A percentile compares a stretch with the other conserved stretches of the same genome.
Evolutionary conservation across 176 grass and related monocot species (phyloP).

Genomic region (Oryza nivara): DNA sequence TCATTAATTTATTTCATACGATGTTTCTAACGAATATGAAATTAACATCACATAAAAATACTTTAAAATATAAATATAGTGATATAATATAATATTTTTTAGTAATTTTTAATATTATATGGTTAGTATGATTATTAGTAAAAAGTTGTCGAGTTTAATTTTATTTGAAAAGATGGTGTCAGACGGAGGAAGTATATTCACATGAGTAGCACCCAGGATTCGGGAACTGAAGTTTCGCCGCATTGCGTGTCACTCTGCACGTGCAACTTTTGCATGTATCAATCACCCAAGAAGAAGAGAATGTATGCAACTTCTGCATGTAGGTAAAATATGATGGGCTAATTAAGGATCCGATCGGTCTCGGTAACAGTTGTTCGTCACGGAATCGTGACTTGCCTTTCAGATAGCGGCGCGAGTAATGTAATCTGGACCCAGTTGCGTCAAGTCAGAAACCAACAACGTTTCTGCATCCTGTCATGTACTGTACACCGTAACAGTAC

Average conservation of each 20-base stretch:
- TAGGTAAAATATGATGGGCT: not conserved
- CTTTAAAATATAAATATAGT: too few relatives aligned
- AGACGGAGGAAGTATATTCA: too few relatives aligned
- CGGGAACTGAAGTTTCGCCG: not conserved
- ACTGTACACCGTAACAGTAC: not conserved
- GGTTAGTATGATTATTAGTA: too few relatives aligned
- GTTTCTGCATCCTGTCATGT: not conserved
- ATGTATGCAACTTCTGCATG: not conserved
- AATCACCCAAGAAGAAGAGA: too few relatives aligned
- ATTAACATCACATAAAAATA: too few relatives aligned
- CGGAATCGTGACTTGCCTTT: not conserved
- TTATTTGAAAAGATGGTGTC: too few relatives aligned
- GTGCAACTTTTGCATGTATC: not conserved
- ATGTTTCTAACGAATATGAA: too few relatives aligned
- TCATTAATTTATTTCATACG: too few relatives aligned
- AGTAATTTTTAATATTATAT: too few relatives aligned
- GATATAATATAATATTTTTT: too few relatives aligned
- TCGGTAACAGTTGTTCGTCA: not conserved
- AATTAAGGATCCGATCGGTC: not conserved
- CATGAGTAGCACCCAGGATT: not conserved
- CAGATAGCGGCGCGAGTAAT: not conserved
- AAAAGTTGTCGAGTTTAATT: too few relatives aligned
- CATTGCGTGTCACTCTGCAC: not conserved
- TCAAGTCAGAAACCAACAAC: conserved; percentile 1
- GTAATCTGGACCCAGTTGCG: not conserved